Evolutionary conservation across 306 rosid genomes (phyloP).

Genomic region (Prunus davidiana): DNA sequence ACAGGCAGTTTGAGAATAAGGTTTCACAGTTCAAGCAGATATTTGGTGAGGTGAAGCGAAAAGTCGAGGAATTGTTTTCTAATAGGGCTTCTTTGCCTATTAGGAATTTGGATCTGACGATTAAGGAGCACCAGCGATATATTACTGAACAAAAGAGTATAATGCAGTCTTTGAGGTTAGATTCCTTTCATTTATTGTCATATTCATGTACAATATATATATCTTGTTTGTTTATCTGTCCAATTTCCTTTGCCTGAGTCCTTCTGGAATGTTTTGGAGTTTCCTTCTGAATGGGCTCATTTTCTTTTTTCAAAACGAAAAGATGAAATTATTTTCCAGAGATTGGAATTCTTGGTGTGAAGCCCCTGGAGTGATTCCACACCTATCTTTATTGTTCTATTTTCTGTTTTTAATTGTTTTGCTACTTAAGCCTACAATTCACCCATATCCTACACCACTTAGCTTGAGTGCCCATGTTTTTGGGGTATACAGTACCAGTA

Average conservation of each 20-base stretch:
- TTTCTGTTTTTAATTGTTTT: too few species aligned
- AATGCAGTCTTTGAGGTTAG: conserved; percentile 95
- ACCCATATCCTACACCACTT: not conserved
- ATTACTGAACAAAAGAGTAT: conserved; percentile 80
- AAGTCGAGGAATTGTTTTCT: conserved; percentile 75
- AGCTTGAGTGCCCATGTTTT: not conserved
- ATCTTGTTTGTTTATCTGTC: not conserved
- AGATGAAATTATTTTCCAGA: too few species aligned
- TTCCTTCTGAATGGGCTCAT: conserved; percentile 2
- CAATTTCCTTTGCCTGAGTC: not conserved
- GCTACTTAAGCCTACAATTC: too few species aligned
- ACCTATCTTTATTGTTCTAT: too few species aligned
- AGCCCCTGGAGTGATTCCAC: too few species aligned
- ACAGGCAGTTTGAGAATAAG: conserved; percentile 90
- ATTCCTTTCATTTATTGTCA: conserved; percentile 12
- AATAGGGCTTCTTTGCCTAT: conserved; percentile 37
- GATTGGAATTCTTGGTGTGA: too few species aligned
- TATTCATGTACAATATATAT: not conserved
- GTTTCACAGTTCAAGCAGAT: conserved; percentile 72
- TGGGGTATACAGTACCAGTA: not conserved
- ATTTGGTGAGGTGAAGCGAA: conserved; percentile 62
- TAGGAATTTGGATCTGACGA: conserved; percentile 48
- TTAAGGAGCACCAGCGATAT: conserved; percentile 62
- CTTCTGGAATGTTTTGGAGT: not conserved
- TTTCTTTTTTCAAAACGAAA: not conserved